phyloP scores from a whole-genome alignment of 805 yeast genomes.

The Alloascoidea africana region DNA sequence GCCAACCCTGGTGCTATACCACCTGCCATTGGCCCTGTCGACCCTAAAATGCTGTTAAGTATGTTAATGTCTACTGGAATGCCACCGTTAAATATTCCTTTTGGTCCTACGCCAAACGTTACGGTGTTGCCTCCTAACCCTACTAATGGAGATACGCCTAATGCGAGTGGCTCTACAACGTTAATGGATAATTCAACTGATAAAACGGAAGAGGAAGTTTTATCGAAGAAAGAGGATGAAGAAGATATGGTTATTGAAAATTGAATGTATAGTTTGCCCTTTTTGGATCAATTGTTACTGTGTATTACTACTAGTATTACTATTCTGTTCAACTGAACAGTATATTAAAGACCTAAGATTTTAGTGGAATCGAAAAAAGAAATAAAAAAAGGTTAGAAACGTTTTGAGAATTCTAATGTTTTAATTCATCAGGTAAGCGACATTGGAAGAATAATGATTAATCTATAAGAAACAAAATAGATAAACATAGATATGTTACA shows the following conservation, averaged over 20 bases:
- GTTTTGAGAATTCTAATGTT: no score
- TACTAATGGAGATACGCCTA: background rate
- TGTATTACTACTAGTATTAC: no score
- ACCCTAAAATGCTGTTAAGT: background rate
- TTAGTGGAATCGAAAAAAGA: no score
- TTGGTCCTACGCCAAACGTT: background rate
- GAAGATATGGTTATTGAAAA: slow-evolving; percentile 3
- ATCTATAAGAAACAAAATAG: no score
- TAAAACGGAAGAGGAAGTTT: background rate
- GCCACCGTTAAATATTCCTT: background rate
- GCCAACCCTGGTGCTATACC: background rate
- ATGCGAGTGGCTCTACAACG: background rate
- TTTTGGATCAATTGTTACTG: no score
- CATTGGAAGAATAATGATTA: no score
- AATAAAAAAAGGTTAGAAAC: no score
- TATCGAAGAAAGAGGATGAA: slow-evolving; percentile 3
- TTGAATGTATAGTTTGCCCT: background rate
- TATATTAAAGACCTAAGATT: no score
- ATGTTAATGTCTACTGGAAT: background rate
- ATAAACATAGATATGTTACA: no score
- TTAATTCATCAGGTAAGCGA: no score
- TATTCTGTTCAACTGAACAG: no score
- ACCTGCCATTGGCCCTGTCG: background rate
- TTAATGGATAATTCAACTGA: background rate
- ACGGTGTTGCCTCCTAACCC: background rate